Base-by-base conservation (phyloP, 1,284 basidiomycete genomes). In the Tylopilus sp. region DNA sequence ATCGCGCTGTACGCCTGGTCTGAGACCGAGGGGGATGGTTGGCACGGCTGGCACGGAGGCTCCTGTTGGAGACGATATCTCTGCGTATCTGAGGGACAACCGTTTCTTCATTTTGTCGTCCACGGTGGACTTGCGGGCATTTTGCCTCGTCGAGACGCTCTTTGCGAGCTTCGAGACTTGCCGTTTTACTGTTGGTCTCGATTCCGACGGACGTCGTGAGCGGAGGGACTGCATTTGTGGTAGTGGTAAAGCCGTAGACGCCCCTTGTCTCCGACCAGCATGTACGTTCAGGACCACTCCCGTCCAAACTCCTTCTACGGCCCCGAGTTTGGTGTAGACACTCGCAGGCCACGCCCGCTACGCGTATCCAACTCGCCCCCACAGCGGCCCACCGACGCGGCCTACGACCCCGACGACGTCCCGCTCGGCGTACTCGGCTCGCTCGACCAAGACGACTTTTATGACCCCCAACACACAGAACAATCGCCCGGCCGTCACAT, bases 51-150 rank as follows among this genome's bases (percentile, higher is more conserved):
- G 79, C 4, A 83, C 65, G 28, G 67, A 64, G 0, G 72, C 66
- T 39, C 79, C 74, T 2, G 79, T 81, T 4, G 85, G 82, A 13
- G 76, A 73, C 3, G 85, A 85, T 52, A 89, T 86, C 55, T 89
- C 87, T 41, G 87, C 86, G 77, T 91, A 95, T 65, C 92, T 82
- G 78, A 86, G 89, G 15, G 90, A 92, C 82, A 94, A 85, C 56
- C 92, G 86, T 71, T 91, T 90, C 79, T 91, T 92, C 70, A 95
- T 92, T 74, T 89, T 91, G 77, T 94, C 92, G 66, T 91, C 90
- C 48, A 95, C 86, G 48, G 84, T 78, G 49, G 86, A 84, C 66
- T 86, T 89, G 59, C 79, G 74, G 3, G 68, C 71, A 63, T 75
- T 67, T 55, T 64, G 68, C 49, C 59, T 55, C 21, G 44, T 49